These are phyloP conservation scores for Colletotrichum echinochloae DNA, from an alignment of 2,329 filamentous ascomycete genomes.

Conservation along the genomic window DNA sequence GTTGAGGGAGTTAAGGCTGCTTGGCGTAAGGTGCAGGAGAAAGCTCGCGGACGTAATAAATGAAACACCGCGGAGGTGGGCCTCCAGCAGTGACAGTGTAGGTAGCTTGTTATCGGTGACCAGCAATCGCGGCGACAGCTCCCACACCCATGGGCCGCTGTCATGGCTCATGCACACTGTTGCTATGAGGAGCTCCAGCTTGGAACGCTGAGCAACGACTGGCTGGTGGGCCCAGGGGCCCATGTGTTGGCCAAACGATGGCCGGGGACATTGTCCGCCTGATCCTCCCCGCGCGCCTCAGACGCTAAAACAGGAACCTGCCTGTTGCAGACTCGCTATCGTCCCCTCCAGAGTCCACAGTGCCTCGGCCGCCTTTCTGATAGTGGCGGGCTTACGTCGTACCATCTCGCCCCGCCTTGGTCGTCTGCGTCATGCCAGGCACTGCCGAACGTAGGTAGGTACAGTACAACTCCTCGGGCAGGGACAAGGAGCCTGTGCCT, in stretches of 20 bases:
- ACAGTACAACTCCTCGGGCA: conserved; percentile 18
- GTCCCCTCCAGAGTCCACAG: too few relatives aligned
- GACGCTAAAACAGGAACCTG: conserved; percentile 35
- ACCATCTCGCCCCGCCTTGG: conserved; percentile 6
- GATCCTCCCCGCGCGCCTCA: conserved; percentile 15
- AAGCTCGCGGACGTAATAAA: conserved; percentile 40
- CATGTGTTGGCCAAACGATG: conserved; percentile 32
- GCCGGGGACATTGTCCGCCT: conserved; percentile 26
- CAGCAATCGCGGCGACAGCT: conserved; percentile 17
- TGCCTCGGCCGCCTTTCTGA: background rate
- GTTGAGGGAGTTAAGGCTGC: conserved; percentile 29
- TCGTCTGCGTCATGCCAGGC: conserved; percentile 38
- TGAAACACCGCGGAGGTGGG: conserved; percentile 32
- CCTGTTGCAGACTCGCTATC: conserved; percentile 36
- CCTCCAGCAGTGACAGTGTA: conserved; percentile 1
- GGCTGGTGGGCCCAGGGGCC: conserved; percentile 2
- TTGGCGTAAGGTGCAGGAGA: conserved; percentile 31
- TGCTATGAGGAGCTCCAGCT: conserved; percentile 39
- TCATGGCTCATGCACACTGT: conserved; percentile 19
- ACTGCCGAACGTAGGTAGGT: conserved; percentile 8
- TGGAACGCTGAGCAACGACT: conserved; percentile 25
- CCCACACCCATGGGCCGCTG: conserved; percentile 9
- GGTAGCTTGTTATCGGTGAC: background rate
- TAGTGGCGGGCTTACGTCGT: conserved; percentile 17
- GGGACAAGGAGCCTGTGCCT: conserved; percentile 15